A percentile compares a stretch with the other conserved stretches of the same genome.
Evolutionary conservation across 768 basidiomycete species (phyloP).

Genomic region (Pulveroboletus sp.): DNA sequence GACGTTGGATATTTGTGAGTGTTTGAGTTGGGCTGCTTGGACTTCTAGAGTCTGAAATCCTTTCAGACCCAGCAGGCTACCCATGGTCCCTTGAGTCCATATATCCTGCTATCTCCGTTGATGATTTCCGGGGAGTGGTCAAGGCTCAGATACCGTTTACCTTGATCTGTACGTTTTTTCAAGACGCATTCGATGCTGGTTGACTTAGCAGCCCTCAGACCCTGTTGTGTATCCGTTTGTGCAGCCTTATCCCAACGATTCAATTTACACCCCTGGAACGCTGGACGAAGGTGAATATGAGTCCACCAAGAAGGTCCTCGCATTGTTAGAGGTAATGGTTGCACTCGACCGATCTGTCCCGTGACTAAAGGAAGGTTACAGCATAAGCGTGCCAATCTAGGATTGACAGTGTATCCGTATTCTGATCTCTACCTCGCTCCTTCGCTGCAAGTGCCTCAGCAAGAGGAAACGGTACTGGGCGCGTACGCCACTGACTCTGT

Average conservation of each 20-base stretch:
- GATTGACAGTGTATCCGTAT: conserved; percentile 21
- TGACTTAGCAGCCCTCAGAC: conserved; percentile 14
- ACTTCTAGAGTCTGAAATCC: not conserved
- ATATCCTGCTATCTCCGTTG: conserved; percentile 18
- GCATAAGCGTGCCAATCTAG: not conserved
- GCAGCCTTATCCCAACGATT: conserved; percentile 8
- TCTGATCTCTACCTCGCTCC: conserved; percentile 22
- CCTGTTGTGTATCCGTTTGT: conserved; percentile 16
- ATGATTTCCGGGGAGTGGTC: not conserved
- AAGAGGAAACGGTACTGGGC: not conserved
- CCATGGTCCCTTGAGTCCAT: conserved; percentile 25
- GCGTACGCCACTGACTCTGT: not conserved
- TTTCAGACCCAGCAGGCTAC: conserved; percentile 22
- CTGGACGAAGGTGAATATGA: conserved; percentile 3
- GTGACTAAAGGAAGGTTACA: conserved; percentile 5
- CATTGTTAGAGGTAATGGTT: conserved; percentile 12
- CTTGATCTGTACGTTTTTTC: conserved; percentile 22
- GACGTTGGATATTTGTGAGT: conserved; percentile 35
- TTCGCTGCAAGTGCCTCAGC: not conserved
- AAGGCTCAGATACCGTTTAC: conserved; percentile 21
- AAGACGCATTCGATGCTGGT: too few species aligned
- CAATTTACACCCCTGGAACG: conserved; percentile 1
- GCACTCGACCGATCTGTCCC: not conserved
- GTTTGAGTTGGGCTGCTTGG: not conserved
- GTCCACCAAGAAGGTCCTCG: not conserved